Percentiles rank a stretch among this genome's conserved stretches.
Conservation (phyloP, 805 yeast genomes). For the Lipomyces kockii region DNA sequence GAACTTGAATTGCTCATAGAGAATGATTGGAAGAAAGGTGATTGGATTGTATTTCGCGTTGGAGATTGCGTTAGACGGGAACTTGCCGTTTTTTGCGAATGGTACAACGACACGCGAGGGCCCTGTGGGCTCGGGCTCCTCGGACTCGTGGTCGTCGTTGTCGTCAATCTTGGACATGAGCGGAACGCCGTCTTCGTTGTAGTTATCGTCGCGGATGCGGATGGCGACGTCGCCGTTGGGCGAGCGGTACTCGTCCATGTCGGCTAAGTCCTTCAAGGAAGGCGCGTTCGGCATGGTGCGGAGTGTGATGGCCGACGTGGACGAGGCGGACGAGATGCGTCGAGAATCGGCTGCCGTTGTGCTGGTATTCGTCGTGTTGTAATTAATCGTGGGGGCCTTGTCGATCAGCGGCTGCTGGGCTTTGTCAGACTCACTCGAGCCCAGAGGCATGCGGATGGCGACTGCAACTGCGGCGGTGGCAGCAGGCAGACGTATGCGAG, state of each 20-base stretch:
- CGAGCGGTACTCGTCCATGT: constrained; percentile 27
- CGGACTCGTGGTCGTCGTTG: constrained; percentile 28
- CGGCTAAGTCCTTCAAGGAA: constrained; percentile 34
- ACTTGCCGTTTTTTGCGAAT: constrained; percentile 34
- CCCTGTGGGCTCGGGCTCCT: constrained; percentile 27
- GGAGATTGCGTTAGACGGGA: constrained; percentile 77
- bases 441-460: neutral
- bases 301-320: constrained; percentile 35
- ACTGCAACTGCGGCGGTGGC: neutral
- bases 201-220: constrained; percentile 33
- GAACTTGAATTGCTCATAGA: constrained; percentile 95
- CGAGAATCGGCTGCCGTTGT: constrained; percentile 13
- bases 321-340: constrained; percentile 32
- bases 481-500: neutral
- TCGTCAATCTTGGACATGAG: constrained; percentile 35
- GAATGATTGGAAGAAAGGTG: constrained; percentile 83
- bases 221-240: constrained; percentile 32
- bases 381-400: neutral
- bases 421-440: neutral
- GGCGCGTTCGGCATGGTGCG: constrained; percentile 34
- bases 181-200: constrained; percentile 34
- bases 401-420: neutral
- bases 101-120: constrained; percentile 33
- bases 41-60: constrained; percentile 92
- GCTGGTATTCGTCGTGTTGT: neutral